Evolutionary conservation across 768 basidiomycete species (phyloP).

Genomic region (Amyloporia xantha): DNA sequence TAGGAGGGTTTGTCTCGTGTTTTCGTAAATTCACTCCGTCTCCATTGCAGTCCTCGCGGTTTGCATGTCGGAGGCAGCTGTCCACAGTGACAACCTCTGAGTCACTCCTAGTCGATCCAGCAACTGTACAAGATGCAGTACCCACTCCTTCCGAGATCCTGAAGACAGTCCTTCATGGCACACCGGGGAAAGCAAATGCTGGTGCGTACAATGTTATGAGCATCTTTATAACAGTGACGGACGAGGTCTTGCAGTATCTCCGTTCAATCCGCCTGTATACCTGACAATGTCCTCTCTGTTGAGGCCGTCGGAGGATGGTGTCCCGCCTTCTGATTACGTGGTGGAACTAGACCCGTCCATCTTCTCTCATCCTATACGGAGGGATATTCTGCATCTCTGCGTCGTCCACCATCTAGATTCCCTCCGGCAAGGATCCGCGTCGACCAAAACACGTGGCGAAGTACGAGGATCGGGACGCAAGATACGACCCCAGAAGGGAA

Average conservation of each 20-base stretch:
- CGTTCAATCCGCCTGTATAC: slow-evolving; percentile 37
- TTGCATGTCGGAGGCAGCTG: slow-evolving; percentile 11
- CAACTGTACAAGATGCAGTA: not conserved
- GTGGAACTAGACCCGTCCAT: slow-evolving; percentile 73
- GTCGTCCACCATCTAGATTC: slow-evolving; percentile 83
- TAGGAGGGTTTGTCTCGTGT: not conserved
- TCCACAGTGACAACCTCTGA: slow-evolving; percentile 9
- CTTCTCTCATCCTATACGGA: slow-evolving; percentile 83
- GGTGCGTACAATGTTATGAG: not conserved
- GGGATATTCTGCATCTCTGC: slow-evolving; percentile 90
- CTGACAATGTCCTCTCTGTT: slow-evolving; percentile 58
- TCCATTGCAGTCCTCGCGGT: slow-evolving; percentile 4
- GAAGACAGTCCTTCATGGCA: not conserved
- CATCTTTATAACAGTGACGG: not conserved
- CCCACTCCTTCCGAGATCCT: not conserved
- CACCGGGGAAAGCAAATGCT: too few relatives aligned
- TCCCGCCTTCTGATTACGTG: slow-evolving; percentile 35
- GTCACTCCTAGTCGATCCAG: not conserved
- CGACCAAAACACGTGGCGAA: slow-evolving; percentile 87
- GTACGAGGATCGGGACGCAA: slow-evolving; percentile 87
- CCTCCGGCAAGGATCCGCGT: slow-evolving; percentile 87
- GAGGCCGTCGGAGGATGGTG: slow-evolving; percentile 35
- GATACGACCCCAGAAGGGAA: slow-evolving; percentile 87
- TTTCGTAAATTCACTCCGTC: too few relatives aligned
- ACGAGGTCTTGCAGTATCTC: not conserved